Base-by-base conservation (phyloP, 768 basidiomycete species). In the Steccherinum ochraceum region DNA sequence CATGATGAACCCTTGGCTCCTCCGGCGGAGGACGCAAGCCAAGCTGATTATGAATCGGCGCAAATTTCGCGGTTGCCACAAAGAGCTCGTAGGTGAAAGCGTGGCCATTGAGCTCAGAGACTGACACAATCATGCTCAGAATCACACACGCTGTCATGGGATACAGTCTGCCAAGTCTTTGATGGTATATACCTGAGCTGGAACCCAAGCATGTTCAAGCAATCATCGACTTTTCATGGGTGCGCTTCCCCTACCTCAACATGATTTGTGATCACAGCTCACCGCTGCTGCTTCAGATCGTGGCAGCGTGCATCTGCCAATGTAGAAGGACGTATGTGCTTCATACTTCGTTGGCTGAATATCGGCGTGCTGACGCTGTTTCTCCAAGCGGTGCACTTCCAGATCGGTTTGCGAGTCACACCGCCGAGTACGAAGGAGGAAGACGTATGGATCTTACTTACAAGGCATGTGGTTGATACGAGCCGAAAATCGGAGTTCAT, bases 131-230 rank as follows among this genome's bases (percentile, higher is more conserved):
- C n/a, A n/a, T 35, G 2, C 24, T 19, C 42, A 60, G 60, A 46
- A 20, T 48, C 54, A 13, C 54, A 49, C 21, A 51, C 58, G 7
- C 77, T 96, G 48, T 75, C 83, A 0, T 97, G 93, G 93, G 78
- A 85, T 13, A 80, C 83, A 35, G 75, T 87, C 10, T 76, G 92
- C 41, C 71, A 78, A 4, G 67, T 78, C 0, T 97, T 97, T 56
- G 83, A 90, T 27, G 80, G 86, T 2, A 66, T 95, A 35, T 92
- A 93, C 66, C 63, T 89, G 27, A 95, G 87, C 61, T 98, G 95
- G 95, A 76, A 93, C 64, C 89, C 93, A 0, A 56, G 45, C 0
- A 69, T 79, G 2, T 87, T 90, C 68, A 56, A 69, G 2, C 66
- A 73, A 24, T 54, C 55, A 1, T 56, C 80, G 21, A 68, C 58